Conservation (phyloP, 495 filamentous ascomycete species). For the Recurvomyces mirabilis region DNA sequence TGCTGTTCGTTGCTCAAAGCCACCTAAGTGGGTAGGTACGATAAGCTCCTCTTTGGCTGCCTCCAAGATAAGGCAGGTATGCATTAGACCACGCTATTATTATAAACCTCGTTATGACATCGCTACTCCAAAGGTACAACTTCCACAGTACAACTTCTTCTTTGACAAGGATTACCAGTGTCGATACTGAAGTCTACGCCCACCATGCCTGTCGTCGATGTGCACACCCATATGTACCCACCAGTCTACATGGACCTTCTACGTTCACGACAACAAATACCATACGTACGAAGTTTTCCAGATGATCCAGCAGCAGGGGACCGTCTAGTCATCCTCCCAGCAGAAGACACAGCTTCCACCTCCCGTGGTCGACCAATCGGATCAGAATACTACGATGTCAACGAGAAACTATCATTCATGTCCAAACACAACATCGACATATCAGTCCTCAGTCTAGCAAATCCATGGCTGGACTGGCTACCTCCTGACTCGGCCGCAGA, state of each 20-base stretch:
- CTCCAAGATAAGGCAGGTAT: no score
- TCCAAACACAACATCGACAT: conserved; percentile 65
- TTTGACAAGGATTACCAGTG: no score
- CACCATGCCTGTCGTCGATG: conserved; percentile 52
- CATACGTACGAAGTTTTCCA: conserved; percentile 63
- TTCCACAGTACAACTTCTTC: no score
- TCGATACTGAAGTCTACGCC: no score
- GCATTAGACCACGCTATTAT: no score
- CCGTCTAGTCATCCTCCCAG: conserved; percentile 70
- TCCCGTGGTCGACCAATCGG: conserved; percentile 61
- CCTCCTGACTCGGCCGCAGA: conserved; percentile 46
- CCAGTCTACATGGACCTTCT: conserved; percentile 74
- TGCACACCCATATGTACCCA: conserved; percentile 61
- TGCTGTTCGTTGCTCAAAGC: no score
- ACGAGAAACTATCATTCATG: conserved; percentile 78
- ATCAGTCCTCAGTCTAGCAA: conserved; percentile 82
- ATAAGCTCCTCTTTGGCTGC: no score
- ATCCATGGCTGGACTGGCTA: conserved; percentile 92
- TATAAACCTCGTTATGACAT: no score
- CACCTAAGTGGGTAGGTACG: no score
- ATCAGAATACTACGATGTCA: conserved; percentile 57
- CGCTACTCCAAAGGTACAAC: no score
- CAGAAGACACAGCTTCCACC: conserved; percentile 46
- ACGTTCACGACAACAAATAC: conserved; percentile 59
- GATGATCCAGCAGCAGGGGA: conserved; percentile 33